Conservation (phyloP, 2,329 filamentous ascomycete species). For the Microcera coccophila region DNA sequence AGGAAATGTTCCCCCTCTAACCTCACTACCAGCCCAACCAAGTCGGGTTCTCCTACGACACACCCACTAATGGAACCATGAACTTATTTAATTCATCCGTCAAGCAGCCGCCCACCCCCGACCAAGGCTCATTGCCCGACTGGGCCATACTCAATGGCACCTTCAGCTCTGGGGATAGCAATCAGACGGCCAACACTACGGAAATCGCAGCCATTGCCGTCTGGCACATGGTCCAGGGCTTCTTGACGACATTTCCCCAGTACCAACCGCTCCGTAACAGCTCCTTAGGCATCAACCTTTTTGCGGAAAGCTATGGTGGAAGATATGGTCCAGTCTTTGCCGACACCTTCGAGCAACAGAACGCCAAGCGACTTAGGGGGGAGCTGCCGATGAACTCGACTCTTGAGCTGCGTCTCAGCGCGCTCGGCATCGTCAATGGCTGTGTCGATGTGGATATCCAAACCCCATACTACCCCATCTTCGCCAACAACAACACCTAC, state of each 20-base stretch:
- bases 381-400: constrained; percentile 46
- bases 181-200: constrained; percentile 52
- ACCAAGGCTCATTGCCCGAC: constrained; percentile 17
- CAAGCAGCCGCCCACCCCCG: constrained; percentile 24
- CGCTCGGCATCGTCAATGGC: constrained; percentile 68
- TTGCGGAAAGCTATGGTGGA: constrained; percentile 67
- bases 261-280: constrained; percentile 50
- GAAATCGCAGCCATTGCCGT: constrained; percentile 53
- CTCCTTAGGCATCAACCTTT: constrained; percentile 58
- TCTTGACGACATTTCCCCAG: constrained; percentile 55
- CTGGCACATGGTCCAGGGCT: constrained; percentile 64
- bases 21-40: constrained; percentile 57
- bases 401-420: constrained; percentile 56
- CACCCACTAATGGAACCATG: constrained; percentile 57
- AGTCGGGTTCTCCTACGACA: constrained; percentile 66
- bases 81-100: constrained; percentile 43
- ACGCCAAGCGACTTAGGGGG: constrained; percentile 50
- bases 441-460: constrained; percentile 64
- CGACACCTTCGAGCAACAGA: constrained; percentile 57
- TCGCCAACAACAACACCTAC: constrained; percentile 64
- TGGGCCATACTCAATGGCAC: constrained; percentile 57
- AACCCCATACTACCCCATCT: constrained; percentile 52
- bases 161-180: constrained; percentile 53
- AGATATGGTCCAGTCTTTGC: constrained; percentile 66
- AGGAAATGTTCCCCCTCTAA: constrained; percentile 9